Evolutionary conservation across 2,329 filamentous ascomycete species (phyloP).

Genomic region (Didymella arachidicola): DNA sequence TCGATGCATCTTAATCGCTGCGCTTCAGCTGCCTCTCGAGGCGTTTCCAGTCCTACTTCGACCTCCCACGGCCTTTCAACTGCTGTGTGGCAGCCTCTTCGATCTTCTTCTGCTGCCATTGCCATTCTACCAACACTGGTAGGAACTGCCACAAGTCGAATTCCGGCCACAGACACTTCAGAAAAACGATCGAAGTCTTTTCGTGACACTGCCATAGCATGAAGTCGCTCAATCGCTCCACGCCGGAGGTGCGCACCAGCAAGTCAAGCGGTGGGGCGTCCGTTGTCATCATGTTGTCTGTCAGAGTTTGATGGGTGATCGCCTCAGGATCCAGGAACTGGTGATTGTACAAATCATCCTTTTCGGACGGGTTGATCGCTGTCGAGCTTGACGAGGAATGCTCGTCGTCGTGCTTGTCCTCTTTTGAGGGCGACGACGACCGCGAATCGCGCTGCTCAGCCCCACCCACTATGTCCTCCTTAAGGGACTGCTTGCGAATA

Average conservation of each 20-base stretch:
- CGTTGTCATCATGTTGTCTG: slow-evolving; percentile 86
- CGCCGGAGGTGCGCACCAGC: slow-evolving; percentile 89
- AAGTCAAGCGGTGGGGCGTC: slow-evolving; percentile 87
- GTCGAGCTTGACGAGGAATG: slow-evolving; percentile 50
- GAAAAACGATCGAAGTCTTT: slow-evolving; percentile 88
- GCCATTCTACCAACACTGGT: slow-evolving; percentile 92
- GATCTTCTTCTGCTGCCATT: slow-evolving; percentile 63
- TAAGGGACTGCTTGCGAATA: slow-evolving; percentile 66
- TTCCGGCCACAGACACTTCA: slow-evolving; percentile 93
- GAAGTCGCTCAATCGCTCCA: slow-evolving; percentile 92
- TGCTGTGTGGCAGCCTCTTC: slow-evolving; percentile 48
- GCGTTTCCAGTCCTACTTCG: slow-evolving; percentile 35
- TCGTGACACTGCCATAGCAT: slow-evolving; percentile 99
- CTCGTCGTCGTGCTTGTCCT: slow-evolving; percentile 38
- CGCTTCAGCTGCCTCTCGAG: slow-evolving; percentile 7
- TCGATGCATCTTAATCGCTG: slow-evolving; percentile 26
- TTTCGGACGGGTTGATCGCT: slow-evolving; percentile 47
- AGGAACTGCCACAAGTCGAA: slow-evolving; percentile 94
- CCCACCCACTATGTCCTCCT: slow-evolving; percentile 47
- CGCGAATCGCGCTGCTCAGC: slow-evolving; percentile 39
- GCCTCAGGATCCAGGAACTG: slow-evolving; percentile 77
- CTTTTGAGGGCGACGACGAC: slow-evolving; percentile 50
- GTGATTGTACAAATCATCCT: slow-evolving; percentile 35
- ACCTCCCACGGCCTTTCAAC: slow-evolving; percentile 41
- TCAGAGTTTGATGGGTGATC: slow-evolving; percentile 83